phyloP scores from a whole-genome alignment of 805 yeast species.

The Saccharomycopsis malanga region DNA sequence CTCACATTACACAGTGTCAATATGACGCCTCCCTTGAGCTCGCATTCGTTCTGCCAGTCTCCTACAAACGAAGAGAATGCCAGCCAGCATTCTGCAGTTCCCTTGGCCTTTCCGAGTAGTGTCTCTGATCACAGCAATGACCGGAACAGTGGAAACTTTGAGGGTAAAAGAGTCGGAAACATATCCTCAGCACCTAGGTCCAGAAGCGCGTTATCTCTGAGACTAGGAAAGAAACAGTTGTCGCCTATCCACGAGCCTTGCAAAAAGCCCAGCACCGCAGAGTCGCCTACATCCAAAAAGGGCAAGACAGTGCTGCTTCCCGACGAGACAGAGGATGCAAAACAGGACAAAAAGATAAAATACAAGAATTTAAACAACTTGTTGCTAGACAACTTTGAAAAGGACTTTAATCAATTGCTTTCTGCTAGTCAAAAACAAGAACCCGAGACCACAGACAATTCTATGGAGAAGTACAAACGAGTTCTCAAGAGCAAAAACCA shows the following conservation, averaged over 20 bases:
- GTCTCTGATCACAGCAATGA: too few relatives aligned
- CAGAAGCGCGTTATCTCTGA: neutral
- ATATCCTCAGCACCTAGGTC: conserved; percentile 1
- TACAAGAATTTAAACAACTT: conserved; percentile 3
- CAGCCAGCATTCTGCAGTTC: neutral
- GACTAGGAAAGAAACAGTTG: conserved; percentile 4
- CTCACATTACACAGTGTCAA: conserved; percentile 8
- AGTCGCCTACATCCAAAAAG: conserved; percentile 4
- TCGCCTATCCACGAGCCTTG: conserved; percentile 21
- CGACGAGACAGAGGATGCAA: neutral
- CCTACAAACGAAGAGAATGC: neutral
- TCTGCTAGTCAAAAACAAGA: neutral
- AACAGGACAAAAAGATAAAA: neutral
- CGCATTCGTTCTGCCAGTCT: neutral
- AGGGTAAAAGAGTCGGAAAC: too few relatives aligned
- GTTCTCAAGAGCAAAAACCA: conserved; percentile 3
- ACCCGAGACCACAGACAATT: neutral
- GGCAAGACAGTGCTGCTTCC: neutral
- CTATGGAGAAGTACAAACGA: conserved; percentile 7
- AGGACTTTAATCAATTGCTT: conserved; percentile 6
- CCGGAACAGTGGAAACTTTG: too few relatives aligned
- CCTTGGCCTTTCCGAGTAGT: neutral
- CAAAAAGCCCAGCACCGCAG: neutral
- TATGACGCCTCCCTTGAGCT: conserved; percentile 11
- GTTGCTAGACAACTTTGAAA: conserved; percentile 10